Percentiles rank a stretch among this genome's conserved stretches.
Evolutionary conservation across 805 yeast species (phyloP).

Genomic region (Candida orba): DNA sequence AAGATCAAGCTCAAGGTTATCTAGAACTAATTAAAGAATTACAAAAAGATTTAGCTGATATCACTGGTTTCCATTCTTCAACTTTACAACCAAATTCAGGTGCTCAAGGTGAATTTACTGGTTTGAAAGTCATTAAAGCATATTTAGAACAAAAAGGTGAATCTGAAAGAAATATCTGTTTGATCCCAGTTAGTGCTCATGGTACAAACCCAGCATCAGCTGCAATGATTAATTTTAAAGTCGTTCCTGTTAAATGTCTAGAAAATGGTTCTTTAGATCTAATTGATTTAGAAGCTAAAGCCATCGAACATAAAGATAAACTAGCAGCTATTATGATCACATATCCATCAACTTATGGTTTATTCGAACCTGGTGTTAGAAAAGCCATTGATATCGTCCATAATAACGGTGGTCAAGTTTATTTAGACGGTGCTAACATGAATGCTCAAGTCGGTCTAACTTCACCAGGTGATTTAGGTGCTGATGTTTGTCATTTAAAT

Average conservation of each 20-base stretch:
- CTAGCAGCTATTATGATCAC: slow-evolving; percentile 95
- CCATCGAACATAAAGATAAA: slow-evolving; percentile 55
- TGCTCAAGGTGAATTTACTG: slow-evolving; percentile 97
- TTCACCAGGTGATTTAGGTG: slow-evolving; percentile 95
- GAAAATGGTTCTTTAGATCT: slow-evolving; percentile 82
- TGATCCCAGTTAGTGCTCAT: slow-evolving; percentile 96
- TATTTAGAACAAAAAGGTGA: slow-evolving; percentile 70
- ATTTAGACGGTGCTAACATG: slow-evolving; percentile 98
- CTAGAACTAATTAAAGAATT: slow-evolving; percentile 65
- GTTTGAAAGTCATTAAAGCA: slow-evolving; percentile 76
- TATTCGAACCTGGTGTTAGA: slow-evolving; percentile 87
- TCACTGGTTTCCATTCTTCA: slow-evolving; percentile 88
- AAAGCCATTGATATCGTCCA: slow-evolving; percentile 84
- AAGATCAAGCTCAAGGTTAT: slow-evolving; percentile 85
- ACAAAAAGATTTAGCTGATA: slow-evolving; percentile 78
- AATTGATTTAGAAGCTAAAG: slow-evolving; percentile 65
- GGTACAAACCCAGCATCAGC: slow-evolving; percentile 99
- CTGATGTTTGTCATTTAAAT: slow-evolving; percentile 96
- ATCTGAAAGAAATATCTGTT: slow-evolving; percentile 70
- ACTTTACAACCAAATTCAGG: slow-evolving; percentile 97
- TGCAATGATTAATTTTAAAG: slow-evolving; percentile 93
- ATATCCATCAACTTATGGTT: slow-evolving; percentile 95
- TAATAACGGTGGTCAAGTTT: slow-evolving; percentile 86
- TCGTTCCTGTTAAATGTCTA: slow-evolving; percentile 85
- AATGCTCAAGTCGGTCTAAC: slow-evolving; percentile 98